Percentiles rank a stretch among this genome's conserved stretches.
Evolutionary conservation across 495 filamentous ascomycete genomes (phyloP).

Genomic region (Hypoxylon rickii): DNA sequence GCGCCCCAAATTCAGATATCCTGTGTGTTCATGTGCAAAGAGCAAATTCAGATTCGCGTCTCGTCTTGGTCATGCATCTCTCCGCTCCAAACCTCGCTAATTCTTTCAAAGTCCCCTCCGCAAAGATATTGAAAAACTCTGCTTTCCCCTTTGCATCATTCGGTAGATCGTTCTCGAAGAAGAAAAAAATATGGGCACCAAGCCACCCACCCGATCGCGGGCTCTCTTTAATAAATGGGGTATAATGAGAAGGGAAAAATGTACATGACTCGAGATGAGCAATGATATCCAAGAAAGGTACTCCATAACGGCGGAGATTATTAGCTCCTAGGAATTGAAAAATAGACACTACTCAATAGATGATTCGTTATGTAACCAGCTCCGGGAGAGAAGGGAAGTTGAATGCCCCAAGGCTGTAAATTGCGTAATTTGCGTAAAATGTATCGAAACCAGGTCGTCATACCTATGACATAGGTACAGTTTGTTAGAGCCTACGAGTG

Average conservation of each 20-base stretch:
- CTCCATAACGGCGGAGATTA: constrained; percentile 13
- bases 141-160: too few species aligned
- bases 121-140: neutral
- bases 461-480: too few species aligned
- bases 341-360: constrained; percentile 33
- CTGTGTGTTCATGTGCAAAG: constrained; percentile 17
- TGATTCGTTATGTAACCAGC: constrained; percentile 28
- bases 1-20: constrained; percentile 14
- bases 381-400: constrained; percentile 5
- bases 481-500: too few species aligned
- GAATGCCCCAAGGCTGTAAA: constrained; percentile 6
- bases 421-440: constrained; percentile 3
- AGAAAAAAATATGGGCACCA: constrained; percentile 18
- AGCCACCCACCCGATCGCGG: constrained; percentile 12
- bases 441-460: too few species aligned
- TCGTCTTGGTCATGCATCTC: constrained; percentile 30
- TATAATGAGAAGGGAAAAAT: constrained; percentile 32
- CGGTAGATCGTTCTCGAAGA: too few species aligned
- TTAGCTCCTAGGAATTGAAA: constrained; percentile 12
- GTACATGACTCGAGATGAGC: constrained; percentile 11
- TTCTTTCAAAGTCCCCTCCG: constrained; percentile 1
- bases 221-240: constrained; percentile 22
- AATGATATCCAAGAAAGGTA: constrained; percentile 18
- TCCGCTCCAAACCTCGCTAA: constrained; percentile 11
- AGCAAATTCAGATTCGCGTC: constrained; percentile 30